Evolutionary conservation across 177 flowering plant genomes (phyloP).

Genomic region (Vitis hybrid): DNA sequence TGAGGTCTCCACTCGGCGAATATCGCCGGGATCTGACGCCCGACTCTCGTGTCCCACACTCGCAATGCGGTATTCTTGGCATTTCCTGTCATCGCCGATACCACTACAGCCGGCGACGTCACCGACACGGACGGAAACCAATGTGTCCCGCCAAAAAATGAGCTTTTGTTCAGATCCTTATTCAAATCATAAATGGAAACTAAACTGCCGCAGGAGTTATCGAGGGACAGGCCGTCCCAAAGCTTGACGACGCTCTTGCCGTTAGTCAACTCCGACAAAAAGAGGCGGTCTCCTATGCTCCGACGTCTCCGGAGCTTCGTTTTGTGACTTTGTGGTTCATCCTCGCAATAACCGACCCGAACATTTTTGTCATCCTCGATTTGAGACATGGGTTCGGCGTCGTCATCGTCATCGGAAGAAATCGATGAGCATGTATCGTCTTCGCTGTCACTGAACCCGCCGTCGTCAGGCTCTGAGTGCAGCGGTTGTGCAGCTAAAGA

Average conservation of each 20-base stretch:
- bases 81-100: slow-evolving; percentile 33
- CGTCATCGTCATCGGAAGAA: slow-evolving; percentile 7
- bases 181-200: slow-evolving; percentile 43
- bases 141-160: slow-evolving; percentile 18
- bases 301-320: slow-evolving; percentile 21
- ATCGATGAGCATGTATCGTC: slow-evolving; percentile 5
- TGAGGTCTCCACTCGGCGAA: slow-evolving; percentile 53
- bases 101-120: slow-evolving; percentile 37
- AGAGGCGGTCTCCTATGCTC: slow-evolving; percentile 24
- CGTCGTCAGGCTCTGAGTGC: neutral
- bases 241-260: slow-evolving; percentile 72
- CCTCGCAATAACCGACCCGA: slow-evolving; percentile 17
- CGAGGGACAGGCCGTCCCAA: slow-evolving; percentile 52
- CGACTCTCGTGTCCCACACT: slow-evolving; percentile 60
- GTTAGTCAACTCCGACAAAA: slow-evolving; percentile 45
- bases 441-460: neutral
- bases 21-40: slow-evolving; percentile 37
- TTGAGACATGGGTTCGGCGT: neutral
- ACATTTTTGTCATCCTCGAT: slow-evolving; percentile 27
- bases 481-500: slow-evolving; percentile 15
- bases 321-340: slow-evolving; percentile 21
- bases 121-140: slow-evolving; percentile 14
- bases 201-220: slow-evolving; percentile 12
- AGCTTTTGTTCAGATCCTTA: slow-evolving; percentile 16
- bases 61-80: slow-evolving; percentile 23